Conservation (phyloP, 306 rosid genomes). For the Trifolium subterraneum region DNA sequence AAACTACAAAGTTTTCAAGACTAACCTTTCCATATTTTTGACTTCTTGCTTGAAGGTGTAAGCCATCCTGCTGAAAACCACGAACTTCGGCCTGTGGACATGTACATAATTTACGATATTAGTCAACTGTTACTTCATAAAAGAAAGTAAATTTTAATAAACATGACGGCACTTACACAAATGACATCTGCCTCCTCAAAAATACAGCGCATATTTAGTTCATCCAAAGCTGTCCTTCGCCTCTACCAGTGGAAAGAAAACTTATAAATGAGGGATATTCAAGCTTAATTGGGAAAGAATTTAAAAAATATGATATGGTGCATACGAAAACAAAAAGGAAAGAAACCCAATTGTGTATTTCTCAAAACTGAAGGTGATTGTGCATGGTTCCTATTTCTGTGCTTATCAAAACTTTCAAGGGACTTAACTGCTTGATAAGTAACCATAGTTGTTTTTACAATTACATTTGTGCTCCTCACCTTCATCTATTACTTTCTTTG, state of each 20-base stretch:
- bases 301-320: background rate
- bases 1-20: slow-evolving; percentile 32
- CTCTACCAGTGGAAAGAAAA: slow-evolving; percentile 60
- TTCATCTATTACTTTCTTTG: slow-evolving; percentile 12
- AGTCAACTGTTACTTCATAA: slow-evolving; percentile 2
- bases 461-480: slow-evolving; percentile 8
- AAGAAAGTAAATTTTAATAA: background rate
- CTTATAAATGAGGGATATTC: slow-evolving; percentile 33
- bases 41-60: slow-evolving; percentile 97
- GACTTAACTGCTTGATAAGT: slow-evolving; percentile 25
- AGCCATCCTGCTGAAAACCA: slow-evolving; percentile 83
- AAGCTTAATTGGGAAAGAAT: slow-evolving; percentile 23
- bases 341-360: background rate
- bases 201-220: slow-evolving; percentile 89
- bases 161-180: slow-evolving; percentile 59
- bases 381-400: background rate
- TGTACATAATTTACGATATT: slow-evolving; percentile 8
- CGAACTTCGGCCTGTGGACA: slow-evolving; percentile 85
- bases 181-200: slow-evolving; percentile 87
- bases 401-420: slow-evolving; percentile 9
- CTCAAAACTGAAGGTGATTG: background rate
- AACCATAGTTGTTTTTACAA: slow-evolving; percentile 13
- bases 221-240: slow-evolving; percentile 86
- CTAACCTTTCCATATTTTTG: slow-evolving; percentile 91
- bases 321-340: slow-evolving; percentile 15